Evolutionary conservation across 2,329 filamentous ascomycete genomes (phyloP).

Genomic region (Aureobasidium subglaciale): DNA sequence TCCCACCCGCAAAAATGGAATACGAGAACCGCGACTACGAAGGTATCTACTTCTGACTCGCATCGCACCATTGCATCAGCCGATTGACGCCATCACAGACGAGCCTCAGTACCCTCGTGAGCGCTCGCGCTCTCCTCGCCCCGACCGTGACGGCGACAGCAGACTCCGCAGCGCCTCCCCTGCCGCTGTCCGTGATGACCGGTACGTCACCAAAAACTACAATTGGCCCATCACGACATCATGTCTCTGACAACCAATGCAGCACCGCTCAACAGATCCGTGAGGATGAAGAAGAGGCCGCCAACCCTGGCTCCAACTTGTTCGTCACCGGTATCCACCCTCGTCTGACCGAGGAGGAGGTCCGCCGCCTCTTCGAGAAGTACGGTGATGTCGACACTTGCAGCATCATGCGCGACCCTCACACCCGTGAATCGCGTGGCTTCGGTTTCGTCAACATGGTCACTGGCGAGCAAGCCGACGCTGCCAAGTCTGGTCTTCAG

Average conservation of each 20-base stretch:
- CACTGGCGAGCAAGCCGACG: constrained; percentile 88
- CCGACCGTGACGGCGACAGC: constrained; percentile 46
- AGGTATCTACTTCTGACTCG: constrained; percentile 41
- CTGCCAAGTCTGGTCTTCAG: constrained; percentile 91
- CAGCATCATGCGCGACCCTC: constrained; percentile 98
- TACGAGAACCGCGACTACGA: constrained; percentile 63
- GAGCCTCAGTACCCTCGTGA: constrained; percentile 59
- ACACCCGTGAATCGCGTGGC: constrained; percentile 96
- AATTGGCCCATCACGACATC: not conserved
- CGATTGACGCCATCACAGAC: constrained; percentile 30
- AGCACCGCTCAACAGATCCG: constrained; percentile 43
- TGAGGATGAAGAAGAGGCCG: constrained; percentile 60
- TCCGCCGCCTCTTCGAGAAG: constrained; percentile 94
- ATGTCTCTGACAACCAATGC: constrained; percentile 20
- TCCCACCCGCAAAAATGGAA: constrained; percentile 50
- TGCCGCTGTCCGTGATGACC: constrained; percentile 43
- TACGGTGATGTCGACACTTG: constrained; percentile 98
- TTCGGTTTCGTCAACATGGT: constrained; percentile 99
- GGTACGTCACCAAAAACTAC: constrained; percentile 15
- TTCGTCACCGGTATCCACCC: constrained; percentile 98
- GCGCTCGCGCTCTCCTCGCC: constrained; percentile 58
- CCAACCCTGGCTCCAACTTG: constrained; percentile 94
- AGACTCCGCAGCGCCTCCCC: constrained; percentile 59
- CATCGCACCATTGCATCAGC: constrained; percentile 4
- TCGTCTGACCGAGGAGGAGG: constrained; percentile 79